Evolutionary conservation across 306 rosid species (phyloP).

Genomic region (Senna siamea): DNA sequence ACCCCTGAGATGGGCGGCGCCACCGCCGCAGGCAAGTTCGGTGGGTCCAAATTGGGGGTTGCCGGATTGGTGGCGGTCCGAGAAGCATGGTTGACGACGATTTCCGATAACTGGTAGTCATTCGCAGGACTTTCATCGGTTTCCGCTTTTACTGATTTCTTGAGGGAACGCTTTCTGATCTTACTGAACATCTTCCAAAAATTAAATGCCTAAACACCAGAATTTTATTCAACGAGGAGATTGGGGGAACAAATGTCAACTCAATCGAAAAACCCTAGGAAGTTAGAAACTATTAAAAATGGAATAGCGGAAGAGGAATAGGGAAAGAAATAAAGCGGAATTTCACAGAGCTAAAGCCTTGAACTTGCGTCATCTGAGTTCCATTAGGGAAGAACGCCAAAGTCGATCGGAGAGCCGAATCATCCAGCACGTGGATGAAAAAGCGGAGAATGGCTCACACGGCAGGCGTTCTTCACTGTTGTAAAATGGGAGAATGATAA

Average conservation of each 20-base stretch:
- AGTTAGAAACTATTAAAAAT: not conserved
- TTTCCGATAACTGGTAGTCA: conserved; percentile 45
- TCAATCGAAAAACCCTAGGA: conserved; percentile 25
- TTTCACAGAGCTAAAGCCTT: not conserved
- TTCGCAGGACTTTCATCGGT: conserved; percentile 38
- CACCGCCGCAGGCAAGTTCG: not conserved
- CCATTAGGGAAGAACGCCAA: conserved; percentile 14
- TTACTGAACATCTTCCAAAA: conserved; percentile 58
- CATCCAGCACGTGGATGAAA: conserved; percentile 14
- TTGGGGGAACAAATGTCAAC: not conserved
- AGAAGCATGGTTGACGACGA: conserved; percentile 66
- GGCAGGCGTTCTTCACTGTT: conserved; percentile 12
- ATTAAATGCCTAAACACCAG: not conserved
- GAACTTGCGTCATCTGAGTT: conserved; percentile 10
- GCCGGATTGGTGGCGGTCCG: conserved; percentile 37
- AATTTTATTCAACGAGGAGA: not conserved
- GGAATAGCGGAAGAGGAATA: not conserved
- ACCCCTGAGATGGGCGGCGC: conserved; percentile 27
- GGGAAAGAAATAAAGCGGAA: not conserved
- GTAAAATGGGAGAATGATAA: not conserved
- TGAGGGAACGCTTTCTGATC: conserved; percentile 64
- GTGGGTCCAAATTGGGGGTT: conserved; percentile 37
- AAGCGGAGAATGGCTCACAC: conserved; percentile 10
- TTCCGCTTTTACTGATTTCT: conserved; percentile 50
- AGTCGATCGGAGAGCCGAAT: conserved; percentile 3